Evolutionary conservation across 306 rosid genomes (phyloP).

Genomic region (Medicago ruthenica): DNA sequence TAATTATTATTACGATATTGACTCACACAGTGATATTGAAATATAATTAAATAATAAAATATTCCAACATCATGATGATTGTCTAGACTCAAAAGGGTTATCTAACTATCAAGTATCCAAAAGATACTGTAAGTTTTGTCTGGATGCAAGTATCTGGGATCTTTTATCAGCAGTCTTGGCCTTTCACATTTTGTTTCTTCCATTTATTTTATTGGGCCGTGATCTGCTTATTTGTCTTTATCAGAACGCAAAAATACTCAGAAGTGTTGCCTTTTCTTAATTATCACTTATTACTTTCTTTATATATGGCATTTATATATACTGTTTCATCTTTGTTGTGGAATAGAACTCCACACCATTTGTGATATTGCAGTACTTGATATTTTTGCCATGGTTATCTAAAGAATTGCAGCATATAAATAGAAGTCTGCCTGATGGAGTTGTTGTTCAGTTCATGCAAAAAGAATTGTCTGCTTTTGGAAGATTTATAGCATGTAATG

Average conservation of each 20-base stretch:
- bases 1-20: too few relatives aligned
- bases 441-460: not conserved
- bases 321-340: not conserved
- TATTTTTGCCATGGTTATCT: constrained; percentile 8
- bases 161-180: not conserved
- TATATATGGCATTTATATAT: not conserved
- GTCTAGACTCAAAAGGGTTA: too few relatives aligned
- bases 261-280: not conserved
- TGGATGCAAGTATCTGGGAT: not conserved
- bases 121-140: not conserved
- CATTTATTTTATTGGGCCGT: not conserved
- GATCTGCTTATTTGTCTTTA: not conserved
- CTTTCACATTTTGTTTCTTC: not conserved
- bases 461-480: not conserved
- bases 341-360: not conserved
- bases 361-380: constrained; percentile 11
- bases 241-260: not conserved
- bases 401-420: not conserved
- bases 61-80: too few relatives aligned
- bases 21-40: too few relatives aligned
- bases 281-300: not conserved
- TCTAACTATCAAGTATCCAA: too few relatives aligned
- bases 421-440: not conserved
- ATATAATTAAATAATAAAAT: too few relatives aligned
- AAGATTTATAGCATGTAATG: not conserved